A percentile compares a stretch with the other conserved stretches of the same genome.
phyloP scores from a whole-genome alignment of 306 rosid species.

The Carpinus viminea region DNA sequence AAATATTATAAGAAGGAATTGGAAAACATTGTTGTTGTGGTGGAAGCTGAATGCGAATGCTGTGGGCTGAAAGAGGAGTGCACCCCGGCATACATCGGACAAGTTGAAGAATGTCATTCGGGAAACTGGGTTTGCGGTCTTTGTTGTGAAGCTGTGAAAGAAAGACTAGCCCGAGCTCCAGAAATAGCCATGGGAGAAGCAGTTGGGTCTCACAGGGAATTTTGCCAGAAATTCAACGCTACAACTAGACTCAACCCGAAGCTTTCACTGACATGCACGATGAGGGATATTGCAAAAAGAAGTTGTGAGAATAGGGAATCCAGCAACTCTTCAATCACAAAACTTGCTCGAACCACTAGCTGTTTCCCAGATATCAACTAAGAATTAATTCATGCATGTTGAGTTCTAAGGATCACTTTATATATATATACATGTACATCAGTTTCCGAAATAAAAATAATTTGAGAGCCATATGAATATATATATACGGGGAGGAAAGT shows the following conservation, averaged over 20 bases:
- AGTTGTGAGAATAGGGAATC: constrained; percentile 44
- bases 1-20: too few relatives aligned
- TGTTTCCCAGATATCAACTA: constrained; percentile 37
- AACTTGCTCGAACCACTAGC: constrained; percentile 50
- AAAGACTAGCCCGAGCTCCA: constrained; percentile 26
- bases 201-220: constrained; percentile 43
- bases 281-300: constrained; percentile 61
- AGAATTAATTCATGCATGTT: too few relatives aligned
- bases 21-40: constrained; percentile 14
- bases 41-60: constrained; percentile 58
- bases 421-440: too few relatives aligned
- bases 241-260: constrained; percentile 64
- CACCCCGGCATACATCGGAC: constrained; percentile 42
- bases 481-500: too few relatives aligned
- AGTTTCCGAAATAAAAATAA: too few relatives aligned
- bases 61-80: constrained; percentile 75
- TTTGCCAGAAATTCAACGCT: constrained; percentile 47
- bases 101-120: constrained; percentile 37
- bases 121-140: constrained; percentile 85
- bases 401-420: too few relatives aligned
- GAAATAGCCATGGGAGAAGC: constrained; percentile 40
- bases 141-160: constrained; percentile 72
- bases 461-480: too few relatives aligned
- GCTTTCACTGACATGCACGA: constrained; percentile 53
- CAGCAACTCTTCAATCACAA: not conserved